phyloP scores from a whole-genome alignment of 768 basidiomycete genomes.

The Gyrodon lividus region DNA sequence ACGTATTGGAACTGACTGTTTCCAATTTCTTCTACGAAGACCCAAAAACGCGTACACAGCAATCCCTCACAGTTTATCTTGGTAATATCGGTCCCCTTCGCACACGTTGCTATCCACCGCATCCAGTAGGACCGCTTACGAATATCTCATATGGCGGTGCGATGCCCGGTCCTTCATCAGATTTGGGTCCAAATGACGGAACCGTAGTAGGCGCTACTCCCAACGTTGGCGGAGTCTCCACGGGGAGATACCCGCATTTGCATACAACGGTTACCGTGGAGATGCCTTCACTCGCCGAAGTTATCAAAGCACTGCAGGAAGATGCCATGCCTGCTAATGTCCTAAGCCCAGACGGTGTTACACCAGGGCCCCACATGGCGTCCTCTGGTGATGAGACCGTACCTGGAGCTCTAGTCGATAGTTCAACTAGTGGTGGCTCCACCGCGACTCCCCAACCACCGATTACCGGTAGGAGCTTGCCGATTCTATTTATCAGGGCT shows the following conservation, averaged over 20 bases:
- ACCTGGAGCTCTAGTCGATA: constrained; percentile 30
- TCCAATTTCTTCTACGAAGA: constrained; percentile 88
- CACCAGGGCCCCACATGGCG: constrained; percentile 36
- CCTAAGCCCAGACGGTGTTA: constrained; percentile 35
- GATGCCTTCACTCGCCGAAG: constrained; percentile 73
- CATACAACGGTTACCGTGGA: constrained; percentile 86
- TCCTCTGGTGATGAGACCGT: constrained; percentile 22
- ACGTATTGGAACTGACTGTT: constrained; percentile 80
- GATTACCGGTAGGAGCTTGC: constrained; percentile 70
- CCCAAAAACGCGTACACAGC: constrained; percentile 57
- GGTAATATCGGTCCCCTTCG: constrained; percentile 85
- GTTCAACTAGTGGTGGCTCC: constrained; percentile 20
- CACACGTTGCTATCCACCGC: constrained; percentile 73
- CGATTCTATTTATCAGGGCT: constrained; percentile 77
- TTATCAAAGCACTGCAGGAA: constrained; percentile 77
- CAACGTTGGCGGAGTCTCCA: constrained; percentile 18
- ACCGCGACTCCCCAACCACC: constrained; percentile 40
- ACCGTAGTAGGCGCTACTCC: constrained; percentile 15
- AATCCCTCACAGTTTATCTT: constrained; percentile 85
- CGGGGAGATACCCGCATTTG: constrained; percentile 55
- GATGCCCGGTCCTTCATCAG: constrained; percentile 38
- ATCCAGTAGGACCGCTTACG: constrained; percentile 67
- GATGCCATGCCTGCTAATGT: constrained; percentile 50
- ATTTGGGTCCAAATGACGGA: constrained; percentile 29
- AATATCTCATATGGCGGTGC: constrained; percentile 57